These are phyloP conservation scores for Crucihimalaya himalaica DNA, from an alignment of 345 rosid genomes.

Conservation along the genomic window DNA sequence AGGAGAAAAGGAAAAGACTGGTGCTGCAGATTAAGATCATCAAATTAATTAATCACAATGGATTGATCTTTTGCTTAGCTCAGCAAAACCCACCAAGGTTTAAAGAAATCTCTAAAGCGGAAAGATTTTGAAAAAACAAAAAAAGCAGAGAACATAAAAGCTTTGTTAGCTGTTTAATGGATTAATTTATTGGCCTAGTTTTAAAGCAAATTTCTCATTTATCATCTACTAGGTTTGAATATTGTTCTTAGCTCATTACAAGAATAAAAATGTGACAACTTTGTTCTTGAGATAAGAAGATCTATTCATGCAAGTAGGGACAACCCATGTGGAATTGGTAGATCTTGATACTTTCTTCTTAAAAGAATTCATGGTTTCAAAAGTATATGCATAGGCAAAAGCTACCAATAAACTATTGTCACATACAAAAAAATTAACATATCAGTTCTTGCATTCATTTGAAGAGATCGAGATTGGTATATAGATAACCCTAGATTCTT, in stretches of 20 bases:
- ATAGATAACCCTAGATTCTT: neutral
- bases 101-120: constrained; percentile 32
- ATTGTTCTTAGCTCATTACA: constrained; percentile 4
- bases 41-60: constrained; percentile 11
- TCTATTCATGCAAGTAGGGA: constrained; percentile 41
- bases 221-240: constrained; percentile 35
- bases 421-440: constrained; percentile 6
- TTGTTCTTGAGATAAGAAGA: constrained; percentile 38
- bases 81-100: constrained; percentile 42
- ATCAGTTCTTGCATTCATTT: constrained; percentile 16
- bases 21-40: constrained; percentile 29
- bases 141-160: constrained; percentile 35
- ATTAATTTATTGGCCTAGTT: constrained; percentile 25
- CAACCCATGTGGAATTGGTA: constrained; percentile 38
- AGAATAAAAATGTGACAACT: constrained; percentile 10
- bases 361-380: constrained; percentile 31
- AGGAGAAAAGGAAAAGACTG: constrained; percentile 34
- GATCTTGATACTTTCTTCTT: constrained; percentile 35
- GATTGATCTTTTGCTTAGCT: constrained; percentile 37
- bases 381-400: constrained; percentile 24
- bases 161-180: constrained; percentile 32
- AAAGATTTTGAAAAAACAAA: constrained; percentile 26
- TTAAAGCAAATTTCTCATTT: constrained; percentile 25
- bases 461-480: neutral
- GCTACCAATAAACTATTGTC: constrained; percentile 31